Conservation (phyloP, 139 green algal species). For the Limnomonas spitsbergensis region DNA sequence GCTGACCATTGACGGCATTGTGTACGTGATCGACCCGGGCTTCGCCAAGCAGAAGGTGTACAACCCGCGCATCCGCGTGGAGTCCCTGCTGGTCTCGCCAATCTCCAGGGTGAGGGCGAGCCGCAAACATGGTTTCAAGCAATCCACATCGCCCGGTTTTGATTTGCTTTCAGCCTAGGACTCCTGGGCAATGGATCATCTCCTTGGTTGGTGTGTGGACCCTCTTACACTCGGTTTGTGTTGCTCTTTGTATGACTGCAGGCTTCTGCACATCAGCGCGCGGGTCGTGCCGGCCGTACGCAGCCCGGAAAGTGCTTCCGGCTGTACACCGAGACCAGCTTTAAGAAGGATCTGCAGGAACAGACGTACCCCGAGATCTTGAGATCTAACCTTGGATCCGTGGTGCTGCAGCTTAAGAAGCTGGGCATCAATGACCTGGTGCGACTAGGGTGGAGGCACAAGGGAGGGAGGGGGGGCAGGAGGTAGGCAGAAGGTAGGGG, state of each 20-base stretch:
- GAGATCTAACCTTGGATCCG: conserved; percentile 92
- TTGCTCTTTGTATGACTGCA: conserved; percentile 26
- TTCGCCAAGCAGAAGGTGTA: conserved; percentile 99
- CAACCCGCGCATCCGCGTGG: conserved; percentile 94
- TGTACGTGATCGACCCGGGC: conserved; percentile 96
- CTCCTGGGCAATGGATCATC: no score
- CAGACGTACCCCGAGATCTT: conserved; percentile 99
- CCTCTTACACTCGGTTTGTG: no score
- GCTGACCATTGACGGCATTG: conserved; percentile 98
- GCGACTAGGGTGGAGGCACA: conserved; percentile 17
- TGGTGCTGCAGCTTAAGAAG: conserved; percentile 99
- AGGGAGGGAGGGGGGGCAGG: neutral
- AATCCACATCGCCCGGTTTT: no score
- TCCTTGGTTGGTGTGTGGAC: no score
- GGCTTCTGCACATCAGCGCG: conserved; percentile 92
- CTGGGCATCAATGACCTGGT: conserved; percentile 98
- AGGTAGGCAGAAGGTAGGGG: neutral
- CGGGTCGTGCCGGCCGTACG: conserved; percentile 91
- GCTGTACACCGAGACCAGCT: conserved; percentile 93
- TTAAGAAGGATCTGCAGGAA: conserved; percentile 97
- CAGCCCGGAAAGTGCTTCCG: conserved; percentile 98
- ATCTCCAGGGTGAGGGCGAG: conserved; percentile 75
- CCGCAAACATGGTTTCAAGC: no score
- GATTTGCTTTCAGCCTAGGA: no score
- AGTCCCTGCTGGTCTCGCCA: conserved; percentile 95